Conservation (phyloP, 306 rosid genomes). For the Luffa acutangula region DNA sequence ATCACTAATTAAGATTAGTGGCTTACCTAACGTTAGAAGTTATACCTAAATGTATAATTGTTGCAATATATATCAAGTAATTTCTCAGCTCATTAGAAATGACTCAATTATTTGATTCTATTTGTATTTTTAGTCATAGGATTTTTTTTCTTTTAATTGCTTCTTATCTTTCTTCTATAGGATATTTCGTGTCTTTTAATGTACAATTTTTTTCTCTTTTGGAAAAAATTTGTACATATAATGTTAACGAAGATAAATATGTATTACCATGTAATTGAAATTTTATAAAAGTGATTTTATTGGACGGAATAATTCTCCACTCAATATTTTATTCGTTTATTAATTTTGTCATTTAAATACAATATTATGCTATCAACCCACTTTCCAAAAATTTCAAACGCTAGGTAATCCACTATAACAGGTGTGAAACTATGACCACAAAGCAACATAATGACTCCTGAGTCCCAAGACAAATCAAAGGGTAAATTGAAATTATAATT, state of each 20-base stretch:
- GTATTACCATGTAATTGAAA: background rate
- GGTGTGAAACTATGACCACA: background rate
- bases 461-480: background rate
- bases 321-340: background rate
- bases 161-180: background rate
- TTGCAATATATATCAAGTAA: background rate
- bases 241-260: background rate
- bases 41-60: background rate
- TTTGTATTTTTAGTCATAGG: background rate
- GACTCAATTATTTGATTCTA: background rate
- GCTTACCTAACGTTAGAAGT: background rate
- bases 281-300: background rate
- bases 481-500: background rate
- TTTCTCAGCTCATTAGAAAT: background rate
- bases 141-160: background rate
- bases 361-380: background rate
- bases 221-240: background rate
- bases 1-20: background rate
- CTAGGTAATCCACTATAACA: background rate
- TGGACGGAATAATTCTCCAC: background rate
- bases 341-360: background rate
- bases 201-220: background rate
- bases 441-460: background rate
- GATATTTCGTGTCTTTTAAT: background rate
- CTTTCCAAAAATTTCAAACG: background rate